Evolutionary conservation across 2,329 filamentous ascomycete genomes (phyloP).

Genomic region (Cyphellophora attinorum): DNA sequence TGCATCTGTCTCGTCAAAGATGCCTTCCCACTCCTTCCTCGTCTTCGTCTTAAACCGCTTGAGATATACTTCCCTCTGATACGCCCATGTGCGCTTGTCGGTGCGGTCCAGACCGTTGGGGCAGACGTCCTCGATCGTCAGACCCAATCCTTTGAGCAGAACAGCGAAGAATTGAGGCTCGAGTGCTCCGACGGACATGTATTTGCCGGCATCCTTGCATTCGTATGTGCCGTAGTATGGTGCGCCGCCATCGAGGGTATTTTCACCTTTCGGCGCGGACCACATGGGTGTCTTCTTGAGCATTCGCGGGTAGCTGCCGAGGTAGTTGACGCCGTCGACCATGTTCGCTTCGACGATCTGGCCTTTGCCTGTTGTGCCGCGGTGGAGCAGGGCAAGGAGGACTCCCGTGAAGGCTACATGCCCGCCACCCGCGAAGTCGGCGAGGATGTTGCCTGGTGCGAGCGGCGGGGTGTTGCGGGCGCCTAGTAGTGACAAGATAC

Average conservation of each 20-base stretch:
- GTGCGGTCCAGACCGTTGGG: conserved; percentile 40
- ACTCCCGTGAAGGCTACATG: conserved; percentile 74
- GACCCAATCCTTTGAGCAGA: conserved; percentile 57
- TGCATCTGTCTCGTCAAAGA: conserved; percentile 87
- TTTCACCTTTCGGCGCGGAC: conserved; percentile 56
- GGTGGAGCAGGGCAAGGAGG: conserved; percentile 60
- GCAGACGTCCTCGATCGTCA: conserved; percentile 39
- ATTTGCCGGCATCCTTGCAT: conserved; percentile 62
- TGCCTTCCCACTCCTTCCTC: conserved; percentile 67
- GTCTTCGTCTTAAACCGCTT: conserved; percentile 59
- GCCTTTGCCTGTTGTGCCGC: conserved; percentile 51
- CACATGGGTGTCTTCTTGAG: conserved; percentile 55
- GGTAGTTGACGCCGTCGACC: conserved; percentile 78
- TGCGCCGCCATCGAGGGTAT: conserved; percentile 72
- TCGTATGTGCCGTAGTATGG: conserved; percentile 88
- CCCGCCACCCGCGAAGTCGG: conserved; percentile 85
- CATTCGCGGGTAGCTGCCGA: conserved; percentile 69
- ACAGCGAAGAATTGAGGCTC: conserved; percentile 75
- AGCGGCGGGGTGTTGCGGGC: conserved; percentile 55
- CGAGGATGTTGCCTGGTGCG: conserved; percentile 74
- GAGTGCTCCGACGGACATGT: conserved; percentile 80
- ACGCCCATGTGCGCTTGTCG: conserved; percentile 59
- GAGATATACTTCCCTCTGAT: conserved; percentile 52
- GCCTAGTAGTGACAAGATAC: conserved; percentile 68
- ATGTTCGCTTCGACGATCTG: conserved; percentile 95